Percentiles rank a stretch among this genome's conserved stretches.
Evolutionary conservation across 805 yeast species (phyloP).

Genomic region (Yamadazyma sp.): DNA sequence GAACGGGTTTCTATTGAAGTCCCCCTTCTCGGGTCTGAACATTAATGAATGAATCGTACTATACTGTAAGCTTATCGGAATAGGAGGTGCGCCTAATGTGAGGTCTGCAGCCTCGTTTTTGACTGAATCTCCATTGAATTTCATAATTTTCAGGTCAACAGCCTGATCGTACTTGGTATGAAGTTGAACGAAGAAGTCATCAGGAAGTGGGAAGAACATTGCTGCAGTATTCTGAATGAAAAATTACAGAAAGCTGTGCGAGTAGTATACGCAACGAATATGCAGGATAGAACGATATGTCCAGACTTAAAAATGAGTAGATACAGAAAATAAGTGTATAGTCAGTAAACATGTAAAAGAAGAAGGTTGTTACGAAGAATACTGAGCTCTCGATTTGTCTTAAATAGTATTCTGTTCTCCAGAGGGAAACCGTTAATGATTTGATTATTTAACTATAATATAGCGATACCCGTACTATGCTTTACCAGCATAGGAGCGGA

Average conservation of each 20-base stretch:
- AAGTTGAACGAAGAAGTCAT: conserved; percentile 36
- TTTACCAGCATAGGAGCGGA: too few species aligned
- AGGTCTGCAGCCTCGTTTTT: conserved; percentile 22
- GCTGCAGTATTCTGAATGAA: background rate
- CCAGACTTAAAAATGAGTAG: too few species aligned
- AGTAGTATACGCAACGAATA: conserved; percentile 1
- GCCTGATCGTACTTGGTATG: conserved; percentile 50
- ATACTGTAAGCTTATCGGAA: conserved; percentile 24
- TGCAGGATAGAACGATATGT: too few species aligned
- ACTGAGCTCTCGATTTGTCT: too few species aligned
- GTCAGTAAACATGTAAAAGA: too few species aligned
- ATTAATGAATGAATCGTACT: conserved; percentile 34
- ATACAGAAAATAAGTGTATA: too few species aligned
- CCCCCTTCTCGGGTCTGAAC: conserved; percentile 42
- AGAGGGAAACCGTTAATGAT: too few species aligned
- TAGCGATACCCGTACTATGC: too few species aligned
- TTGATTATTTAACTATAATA: too few species aligned
- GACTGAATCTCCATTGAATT: conserved; percentile 51
- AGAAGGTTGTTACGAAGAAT: too few species aligned
- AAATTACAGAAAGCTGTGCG: background rate
- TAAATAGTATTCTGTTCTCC: too few species aligned
- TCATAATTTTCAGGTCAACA: conserved; percentile 41
- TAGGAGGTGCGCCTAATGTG: conserved; percentile 12
- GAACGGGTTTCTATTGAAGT: conserved; percentile 65
- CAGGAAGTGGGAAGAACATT: conserved; percentile 34